These are phyloP conservation scores for Debaryomyces prosopidis DNA, from an alignment of 805 yeast genomes.

Conservation along the genomic window DNA sequence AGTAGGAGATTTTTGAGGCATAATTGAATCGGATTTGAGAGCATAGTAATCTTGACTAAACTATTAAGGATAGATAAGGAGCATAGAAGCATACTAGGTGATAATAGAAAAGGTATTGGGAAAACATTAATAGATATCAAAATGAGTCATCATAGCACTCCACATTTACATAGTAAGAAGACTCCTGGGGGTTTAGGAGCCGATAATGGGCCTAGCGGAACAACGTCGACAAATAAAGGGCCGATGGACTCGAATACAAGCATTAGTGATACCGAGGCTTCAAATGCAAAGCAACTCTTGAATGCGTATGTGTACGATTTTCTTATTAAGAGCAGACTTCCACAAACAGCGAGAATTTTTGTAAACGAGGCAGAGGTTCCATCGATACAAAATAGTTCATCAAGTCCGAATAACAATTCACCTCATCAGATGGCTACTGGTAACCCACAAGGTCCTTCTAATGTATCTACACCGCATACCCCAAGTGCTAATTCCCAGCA, in stretches of 20 bases:
- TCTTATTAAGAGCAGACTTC: conserved; percentile 68
- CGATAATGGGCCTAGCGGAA: conserved; percentile 3
- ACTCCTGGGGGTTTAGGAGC: conserved; percentile 24
- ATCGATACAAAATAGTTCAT: conserved; percentile 10
- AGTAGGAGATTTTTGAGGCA: too few relatives aligned
- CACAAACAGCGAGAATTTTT: conserved; percentile 72
- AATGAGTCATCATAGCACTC: conserved; percentile 41
- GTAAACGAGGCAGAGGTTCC: conserved; percentile 76
- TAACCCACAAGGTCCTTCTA: background rate
- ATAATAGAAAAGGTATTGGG: too few relatives aligned
- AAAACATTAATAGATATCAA: too few relatives aligned
- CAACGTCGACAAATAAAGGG: conserved; percentile 15
- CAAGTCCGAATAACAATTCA: conserved; percentile 28
- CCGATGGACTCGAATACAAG: conserved; percentile 28
- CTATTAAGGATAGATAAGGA: too few relatives aligned
- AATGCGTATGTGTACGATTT: conserved; percentile 89
- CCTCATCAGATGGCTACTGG: conserved; percentile 19
- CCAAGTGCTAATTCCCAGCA: conserved; percentile 14
- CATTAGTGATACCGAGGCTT: conserved; percentile 46
- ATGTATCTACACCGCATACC: conserved; percentile 4
- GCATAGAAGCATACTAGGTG: too few relatives aligned
- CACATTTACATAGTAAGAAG: conserved; percentile 32
- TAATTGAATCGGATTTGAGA: too few relatives aligned
- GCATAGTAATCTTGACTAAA: too few relatives aligned
- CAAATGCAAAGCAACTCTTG: conserved; percentile 56